Conservation (phyloP, 2,329 filamentous ascomycete species). For the Paraphoma sp. region DNA sequence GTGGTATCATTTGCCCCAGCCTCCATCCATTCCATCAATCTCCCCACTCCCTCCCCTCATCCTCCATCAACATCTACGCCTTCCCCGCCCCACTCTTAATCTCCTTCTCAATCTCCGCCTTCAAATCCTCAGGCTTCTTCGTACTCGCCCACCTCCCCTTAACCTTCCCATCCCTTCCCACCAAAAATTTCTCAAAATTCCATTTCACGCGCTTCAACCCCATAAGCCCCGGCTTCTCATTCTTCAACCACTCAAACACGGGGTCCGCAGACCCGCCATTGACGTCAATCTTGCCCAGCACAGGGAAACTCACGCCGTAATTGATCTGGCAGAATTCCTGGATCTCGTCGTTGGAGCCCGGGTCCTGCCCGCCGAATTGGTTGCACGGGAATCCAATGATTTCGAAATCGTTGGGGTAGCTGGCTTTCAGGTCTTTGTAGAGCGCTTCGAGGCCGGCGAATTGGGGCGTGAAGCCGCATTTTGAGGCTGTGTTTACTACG, state of each 20-base stretch:
- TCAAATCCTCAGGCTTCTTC: constrained; percentile 82
- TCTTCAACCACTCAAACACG: constrained; percentile 77
- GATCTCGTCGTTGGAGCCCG: constrained; percentile 71
- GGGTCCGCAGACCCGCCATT: constrained; percentile 85
- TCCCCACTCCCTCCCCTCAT: background rate
- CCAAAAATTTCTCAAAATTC: constrained; percentile 99
- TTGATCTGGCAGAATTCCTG: constrained; percentile 83
- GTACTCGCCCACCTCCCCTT: constrained; percentile 86
- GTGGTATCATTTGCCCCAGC: background rate
- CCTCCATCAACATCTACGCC: constrained; percentile 1
- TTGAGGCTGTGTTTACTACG: constrained; percentile 96
- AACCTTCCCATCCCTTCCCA: constrained; percentile 85
- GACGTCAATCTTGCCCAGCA: constrained; percentile 86
- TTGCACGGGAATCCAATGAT: constrained; percentile 98
- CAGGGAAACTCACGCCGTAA: constrained; percentile 91
- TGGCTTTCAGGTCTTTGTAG: constrained; percentile 76
- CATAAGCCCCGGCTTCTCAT: constrained; percentile 77
- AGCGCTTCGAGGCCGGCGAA: constrained; percentile 89
- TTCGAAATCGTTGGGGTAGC: constrained; percentile 77
- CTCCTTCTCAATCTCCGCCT: constrained; percentile 77
- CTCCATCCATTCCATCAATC: background rate
- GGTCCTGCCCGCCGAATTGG: constrained; percentile 93
- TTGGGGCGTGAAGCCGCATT: constrained; percentile 98
- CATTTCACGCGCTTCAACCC: constrained; percentile 94
- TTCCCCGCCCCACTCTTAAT: constrained; percentile 49